Evolutionary conservation across 1,139 yeast species (phyloP), one percentile per base, ranked within the genome.

Genomic region (Kluyveromyces sp.): DNA sequence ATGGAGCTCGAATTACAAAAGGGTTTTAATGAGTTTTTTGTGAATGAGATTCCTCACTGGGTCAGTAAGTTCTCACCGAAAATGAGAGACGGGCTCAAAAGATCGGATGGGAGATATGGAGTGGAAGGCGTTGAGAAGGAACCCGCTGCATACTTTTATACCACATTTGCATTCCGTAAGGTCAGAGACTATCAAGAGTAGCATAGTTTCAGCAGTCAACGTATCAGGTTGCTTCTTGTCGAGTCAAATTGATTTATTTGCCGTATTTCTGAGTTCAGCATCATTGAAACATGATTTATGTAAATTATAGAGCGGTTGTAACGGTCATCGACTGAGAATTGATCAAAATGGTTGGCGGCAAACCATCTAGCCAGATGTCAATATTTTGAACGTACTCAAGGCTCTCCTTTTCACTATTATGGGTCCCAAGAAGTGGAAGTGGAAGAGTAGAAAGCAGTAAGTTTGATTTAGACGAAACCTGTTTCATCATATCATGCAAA

Each of bases 321-420:
- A 92, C 97, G 0, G 98, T 92, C 69, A 89, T 87, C 0, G 95
- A 83, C 64, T 88, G 95, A 0, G 96, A 86, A 59, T 92, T 89
- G 45, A 92, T 72, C 49, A 92, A 65, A 58, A 92, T 62, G 3
- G 78, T 73, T 0, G 97, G 96, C 0, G 96, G 96, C 37, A 92
- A 66, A 8, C 75, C 87, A 42, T 79, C 76, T 45, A 88, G 71
- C 94, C 96, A 86, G 12, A 84, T 65, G 39, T 88, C 83, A 45
- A 92, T 68, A 52, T 83, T 83, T 45, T 79, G 79, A 9, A 84
- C 77, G 57, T 88, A 92, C 37, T 83, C 88, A 43, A 78, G 67
- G 38, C 94, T 75, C 22, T 80, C 92, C 12, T 69, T 74, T 43
- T 77, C 80, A 50, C 75, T 77, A 48, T 75, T 68, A 64, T 87